Evolutionary conservation across 2,329 filamentous ascomycete species (phyloP).

Genomic region (Aspergillus costaricaensis): DNA sequence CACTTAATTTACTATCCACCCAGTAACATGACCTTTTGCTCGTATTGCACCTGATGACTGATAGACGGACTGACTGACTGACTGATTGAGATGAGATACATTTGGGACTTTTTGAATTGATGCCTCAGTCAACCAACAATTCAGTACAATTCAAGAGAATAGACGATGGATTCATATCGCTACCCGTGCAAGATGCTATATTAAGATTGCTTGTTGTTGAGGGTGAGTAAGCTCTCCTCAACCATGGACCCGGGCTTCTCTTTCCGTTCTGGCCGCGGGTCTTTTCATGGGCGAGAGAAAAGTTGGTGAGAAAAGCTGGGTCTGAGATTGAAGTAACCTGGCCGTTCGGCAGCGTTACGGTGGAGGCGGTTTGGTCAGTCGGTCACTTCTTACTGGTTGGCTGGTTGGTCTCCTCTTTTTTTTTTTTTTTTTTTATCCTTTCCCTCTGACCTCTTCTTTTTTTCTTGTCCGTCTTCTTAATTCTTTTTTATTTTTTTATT

Average conservation of each 20-base stretch:
- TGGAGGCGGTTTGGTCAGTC: constrained; percentile 1
- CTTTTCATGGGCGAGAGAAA: not conserved
- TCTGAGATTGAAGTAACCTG: not conserved
- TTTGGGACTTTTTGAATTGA: not conserved
- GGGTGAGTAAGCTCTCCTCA: not conserved
- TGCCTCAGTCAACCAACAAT: too few species aligned
- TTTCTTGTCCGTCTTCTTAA: not conserved
- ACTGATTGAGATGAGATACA: not conserved
- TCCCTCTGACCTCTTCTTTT: not conserved
- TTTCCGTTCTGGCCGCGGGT: constrained; percentile 7
- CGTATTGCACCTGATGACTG: not conserved
- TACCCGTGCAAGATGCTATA: not conserved
- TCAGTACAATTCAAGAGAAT: too few species aligned
- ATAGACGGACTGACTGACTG: not conserved
- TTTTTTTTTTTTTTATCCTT: constrained; percentile 1
- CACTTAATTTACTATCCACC: not conserved
- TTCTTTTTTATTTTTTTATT: not conserved
- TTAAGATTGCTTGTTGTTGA: not conserved
- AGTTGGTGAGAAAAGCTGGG: not conserved
- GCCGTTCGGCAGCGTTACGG: constrained; percentile 1
- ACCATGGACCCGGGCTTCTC: constrained; percentile 9
- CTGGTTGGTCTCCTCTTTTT: not conserved
- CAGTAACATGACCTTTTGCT: not conserved
- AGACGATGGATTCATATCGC: not conserved
- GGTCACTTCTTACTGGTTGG: not conserved